Evolutionary conservation across 2,329 filamentous ascomycete genomes (phyloP).

Genomic region (Aspergillus transmontanensis): DNA sequence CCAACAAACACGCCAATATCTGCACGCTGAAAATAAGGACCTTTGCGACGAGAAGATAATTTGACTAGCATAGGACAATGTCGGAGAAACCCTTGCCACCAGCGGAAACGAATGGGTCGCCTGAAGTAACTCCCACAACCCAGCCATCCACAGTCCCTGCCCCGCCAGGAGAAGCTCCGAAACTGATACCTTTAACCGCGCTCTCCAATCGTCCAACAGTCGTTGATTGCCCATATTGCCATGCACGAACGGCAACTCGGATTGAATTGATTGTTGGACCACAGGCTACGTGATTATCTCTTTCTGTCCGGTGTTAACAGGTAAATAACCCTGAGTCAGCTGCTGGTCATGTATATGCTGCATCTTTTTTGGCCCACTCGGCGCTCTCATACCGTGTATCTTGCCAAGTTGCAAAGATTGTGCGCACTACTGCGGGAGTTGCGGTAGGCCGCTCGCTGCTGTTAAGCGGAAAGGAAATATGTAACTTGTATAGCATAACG

Average conservation of each 20-base stretch:
- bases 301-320: too few species aligned
- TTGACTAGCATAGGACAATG: neutral
- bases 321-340: neutral
- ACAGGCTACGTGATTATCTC: neutral
- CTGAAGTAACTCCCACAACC: neutral
- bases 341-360: neutral
- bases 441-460: neutral
- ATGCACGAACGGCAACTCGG: neutral
- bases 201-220: neutral
- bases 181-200: neutral
- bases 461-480: neutral
- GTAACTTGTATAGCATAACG: neutral
- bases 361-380: neutral
- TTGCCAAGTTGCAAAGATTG: neutral
- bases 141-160: neutral
- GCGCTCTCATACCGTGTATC: neutral
- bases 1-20: too few species aligned
- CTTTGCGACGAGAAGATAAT: too few species aligned
- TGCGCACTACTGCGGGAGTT: neutral
- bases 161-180: neutral
- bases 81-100: neutral
- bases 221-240: neutral
- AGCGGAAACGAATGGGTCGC: neutral
- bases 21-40: too few species aligned
- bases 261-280: neutral